Percentiles rank a stretch among this genome's conserved stretches.
phyloP scores from a whole-genome alignment of 2,329 filamentous ascomycete genomes.

The Penicillium occitanis region DNA sequence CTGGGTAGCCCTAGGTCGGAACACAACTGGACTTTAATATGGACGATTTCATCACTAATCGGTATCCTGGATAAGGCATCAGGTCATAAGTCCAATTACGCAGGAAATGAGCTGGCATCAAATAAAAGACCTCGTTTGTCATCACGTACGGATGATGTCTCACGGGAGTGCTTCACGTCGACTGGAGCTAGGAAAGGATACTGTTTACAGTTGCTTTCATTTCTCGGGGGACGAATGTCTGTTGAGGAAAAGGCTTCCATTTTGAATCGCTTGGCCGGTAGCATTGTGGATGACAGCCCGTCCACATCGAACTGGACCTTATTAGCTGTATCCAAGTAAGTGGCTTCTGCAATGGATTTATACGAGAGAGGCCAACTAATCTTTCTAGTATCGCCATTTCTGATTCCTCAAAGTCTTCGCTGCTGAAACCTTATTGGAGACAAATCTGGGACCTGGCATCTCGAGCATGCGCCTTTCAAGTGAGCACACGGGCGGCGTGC shows the following conservation, averaged over 20 bases:
- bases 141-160: constrained; percentile 39
- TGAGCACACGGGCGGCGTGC: constrained; percentile 74
- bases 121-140: constrained; percentile 40
- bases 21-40: constrained; percentile 43
- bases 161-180: constrained; percentile 38
- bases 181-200: constrained; percentile 45
- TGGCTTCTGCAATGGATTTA: constrained; percentile 14
- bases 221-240: constrained; percentile 49
- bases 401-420: constrained; percentile 38
- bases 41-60: constrained; percentile 40
- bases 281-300: constrained; percentile 68
- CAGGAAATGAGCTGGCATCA: constrained; percentile 24
- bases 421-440: constrained; percentile 60
- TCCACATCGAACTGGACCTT: constrained; percentile 76
- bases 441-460: constrained; percentile 73
- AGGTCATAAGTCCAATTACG: constrained; percentile 17
- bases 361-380: neutral
- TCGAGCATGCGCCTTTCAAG: constrained; percentile 67
- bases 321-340: constrained; percentile 75
- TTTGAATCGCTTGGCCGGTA: constrained; percentile 58
- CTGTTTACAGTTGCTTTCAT: constrained; percentile 57
- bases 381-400: constrained; percentile 35
- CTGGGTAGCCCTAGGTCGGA: constrained; percentile 38
- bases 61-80: constrained; percentile 39
- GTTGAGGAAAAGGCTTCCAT: constrained; percentile 56